Evolutionary conservation across 2,329 filamentous ascomycete genomes (phyloP), one percentile per base, ranked within the genome.

Genomic region (Fusarium acutatum): DNA sequence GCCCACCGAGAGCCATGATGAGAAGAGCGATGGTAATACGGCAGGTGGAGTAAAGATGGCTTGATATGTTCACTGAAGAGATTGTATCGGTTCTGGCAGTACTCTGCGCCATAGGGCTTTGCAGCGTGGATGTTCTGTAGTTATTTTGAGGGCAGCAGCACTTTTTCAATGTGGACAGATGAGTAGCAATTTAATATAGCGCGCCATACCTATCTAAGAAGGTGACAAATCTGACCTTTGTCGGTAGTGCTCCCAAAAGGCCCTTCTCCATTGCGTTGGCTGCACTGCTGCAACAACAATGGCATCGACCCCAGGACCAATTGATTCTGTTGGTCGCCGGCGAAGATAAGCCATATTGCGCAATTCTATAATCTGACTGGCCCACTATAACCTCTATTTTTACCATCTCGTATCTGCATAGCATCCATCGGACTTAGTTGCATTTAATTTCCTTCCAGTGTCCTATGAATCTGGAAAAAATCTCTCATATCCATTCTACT

Each of bases 401-500:
- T 34, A 34, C 10, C 9, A 6, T 13, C 28, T 32, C 37, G 37
- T 57, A 57, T 44, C 28, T 32, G 28, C 53, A 22, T 26, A 34
- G 17, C 15, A 6, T 17, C 20, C 12, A 6, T 49, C 7, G 3
- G 10, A 4, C 14, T 17, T 11, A 8, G 7, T 30, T n/a, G 3
- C 22, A 32, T 3, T 32, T 18, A 32, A 32, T 49, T 11, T 15
- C 8, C 17, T 1, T 7, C 8, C 5, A 17, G 14, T 5, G 3
- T 17, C 9, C 9, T 24, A 14, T 11, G 6, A 11, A 17, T 6
- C 5, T 5, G 4, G 4, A 15, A n/a, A 11, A 3, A 32, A 17
- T 4, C 7, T 13, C 18, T 13, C 5, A 20, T 7, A 5, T 7
- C 22, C 4, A 43, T 24, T 34, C 9, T 22, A 1, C 13, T 2